Evolutionary conservation across 2,329 filamentous ascomycete species (phyloP), one percentile per base, ranked within the genome.

Genomic region (Ploettnerulaceae sp.): DNA sequence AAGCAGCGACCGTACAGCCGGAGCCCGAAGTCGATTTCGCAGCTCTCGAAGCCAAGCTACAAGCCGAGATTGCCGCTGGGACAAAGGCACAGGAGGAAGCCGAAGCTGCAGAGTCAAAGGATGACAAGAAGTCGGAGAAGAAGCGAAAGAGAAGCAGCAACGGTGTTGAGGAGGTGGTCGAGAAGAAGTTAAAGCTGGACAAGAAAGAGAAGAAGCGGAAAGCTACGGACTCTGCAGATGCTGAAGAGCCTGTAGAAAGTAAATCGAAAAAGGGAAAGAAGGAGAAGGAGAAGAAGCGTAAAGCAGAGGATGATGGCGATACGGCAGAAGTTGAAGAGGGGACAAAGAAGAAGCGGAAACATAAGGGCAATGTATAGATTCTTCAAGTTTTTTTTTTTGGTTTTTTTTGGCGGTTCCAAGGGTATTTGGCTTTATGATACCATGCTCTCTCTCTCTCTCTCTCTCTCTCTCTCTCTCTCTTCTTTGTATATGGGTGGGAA

Each of bases 51-150:
- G 48, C 48, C 2, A 44, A 49, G 14, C 38, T 59, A 12, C 53
- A 57, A 31, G 57, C 57, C 2, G 57, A 59, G 29, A 47, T 59
- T 33, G 53, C 50, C 18, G 53, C 47, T n/a, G 51, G 46, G 3
- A 48, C 46, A 15, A 52, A 47, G 24, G 49, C 35, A 12, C 40
- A 55, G 39, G 41, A 52, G 14, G 47, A 53, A 14, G 36, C 20
- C 4, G 48, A 45, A 20, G 40, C 44, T 14, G 31, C 20, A 2
- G 45, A 43, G 18, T 29, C 39, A 8, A 31, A 34, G 11, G 32
- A 40, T 12, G 41, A 38, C 17, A 47, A 45, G 35, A 41, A 41
- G 18, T 46, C 39, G 0, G 48, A 51, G 35, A 55, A 51, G 44
- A 53, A 49, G 39, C 36, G 46, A 14, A 57, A 43, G 35, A 42